Conservation (phyloP, 371 early-diverging fungal species). For the Saksenaea vasiformis region DNA sequence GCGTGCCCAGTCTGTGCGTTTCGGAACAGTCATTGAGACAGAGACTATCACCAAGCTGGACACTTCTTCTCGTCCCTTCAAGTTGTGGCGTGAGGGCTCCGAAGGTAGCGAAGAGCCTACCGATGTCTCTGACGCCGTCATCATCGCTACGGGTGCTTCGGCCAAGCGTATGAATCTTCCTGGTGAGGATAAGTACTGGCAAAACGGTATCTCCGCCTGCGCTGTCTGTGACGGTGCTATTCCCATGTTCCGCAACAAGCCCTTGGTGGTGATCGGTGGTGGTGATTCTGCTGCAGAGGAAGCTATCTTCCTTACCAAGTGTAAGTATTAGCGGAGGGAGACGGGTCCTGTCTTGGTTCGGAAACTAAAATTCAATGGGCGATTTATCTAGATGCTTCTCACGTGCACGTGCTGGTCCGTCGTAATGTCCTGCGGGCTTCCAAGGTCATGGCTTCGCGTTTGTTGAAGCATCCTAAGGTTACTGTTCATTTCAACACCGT, state of each 20-base stretch:
- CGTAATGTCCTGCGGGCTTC: conserved; percentile 96
- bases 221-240: conserved; percentile 99
- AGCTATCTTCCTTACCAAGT: conserved; percentile 92
- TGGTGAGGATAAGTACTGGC: conserved; percentile 55
- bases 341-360: not conserved
- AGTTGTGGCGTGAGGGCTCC: conserved; percentile 86
- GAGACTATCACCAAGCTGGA: conserved; percentile 92
- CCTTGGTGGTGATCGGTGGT: conserved; percentile 95
- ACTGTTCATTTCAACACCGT: conserved; percentile 90
- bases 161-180: conserved; percentile 90
- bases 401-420: conserved; percentile 95
- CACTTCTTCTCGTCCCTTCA: conserved; percentile 80
- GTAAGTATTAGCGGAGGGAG: conserved; percentile 30
- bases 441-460: conserved; percentile 93
- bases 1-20: conserved; percentile 79
- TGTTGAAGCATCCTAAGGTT: conserved; percentile 86
- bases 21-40: conserved; percentile 84
- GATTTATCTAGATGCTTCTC: conserved; percentile 67
- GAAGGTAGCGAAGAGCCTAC: conserved; percentile 70
- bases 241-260: conserved; percentile 95
- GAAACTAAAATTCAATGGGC: not conserved
- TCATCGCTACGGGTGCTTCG: conserved; percentile 98
- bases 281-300: conserved; percentile 99
- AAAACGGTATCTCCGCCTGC: conserved; percentile 97
- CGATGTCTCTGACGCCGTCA: conserved; percentile 81